Conservation (phyloP, 2,329 filamentous ascomycete species). For the Colletotrichum musae region DNA sequence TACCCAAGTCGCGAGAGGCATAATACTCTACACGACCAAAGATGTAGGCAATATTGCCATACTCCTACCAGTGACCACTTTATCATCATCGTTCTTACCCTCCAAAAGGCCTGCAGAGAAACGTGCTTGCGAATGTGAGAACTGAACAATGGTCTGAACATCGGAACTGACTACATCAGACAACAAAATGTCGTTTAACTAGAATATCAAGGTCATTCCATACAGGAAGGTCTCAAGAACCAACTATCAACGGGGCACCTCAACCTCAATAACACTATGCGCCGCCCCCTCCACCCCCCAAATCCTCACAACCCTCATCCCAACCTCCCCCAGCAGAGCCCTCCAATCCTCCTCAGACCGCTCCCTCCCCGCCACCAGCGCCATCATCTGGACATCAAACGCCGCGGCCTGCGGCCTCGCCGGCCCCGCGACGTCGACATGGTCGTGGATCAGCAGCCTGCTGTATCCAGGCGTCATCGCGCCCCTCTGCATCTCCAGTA, state of each 20-base stretch:
- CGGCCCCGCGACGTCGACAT: conserved; percentile 50
- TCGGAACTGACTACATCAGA: no score
- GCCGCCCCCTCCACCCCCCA: conserved; percentile 7
- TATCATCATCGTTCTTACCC: no score
- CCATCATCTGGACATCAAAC: conserved; percentile 33
- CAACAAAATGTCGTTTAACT: no score
- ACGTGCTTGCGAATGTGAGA: no score
- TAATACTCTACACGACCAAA: no score
- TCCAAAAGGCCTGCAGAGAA: no score
- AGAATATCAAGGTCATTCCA: no score
- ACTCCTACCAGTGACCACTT: no score
- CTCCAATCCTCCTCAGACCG: conserved; percentile 15
- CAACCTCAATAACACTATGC: conserved; percentile 17
- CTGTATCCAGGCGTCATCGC: conserved; percentile 59
- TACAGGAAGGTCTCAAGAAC: not conserved
- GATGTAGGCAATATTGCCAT: no score
- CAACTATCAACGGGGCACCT: not conserved
- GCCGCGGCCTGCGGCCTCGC: conserved; percentile 22
- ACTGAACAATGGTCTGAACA: no score
- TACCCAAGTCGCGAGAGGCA: no score
- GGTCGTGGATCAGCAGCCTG: conserved; percentile 54
- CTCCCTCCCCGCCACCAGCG: conserved; percentile 7
- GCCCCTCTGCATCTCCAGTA: conserved; percentile 58
- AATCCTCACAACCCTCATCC: not conserved
- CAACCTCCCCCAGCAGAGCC: not conserved